These are phyloP conservation scores for Wickerhamomyces alni DNA, from an alignment of 805 yeast genomes.

Conservation along the genomic window DNA sequence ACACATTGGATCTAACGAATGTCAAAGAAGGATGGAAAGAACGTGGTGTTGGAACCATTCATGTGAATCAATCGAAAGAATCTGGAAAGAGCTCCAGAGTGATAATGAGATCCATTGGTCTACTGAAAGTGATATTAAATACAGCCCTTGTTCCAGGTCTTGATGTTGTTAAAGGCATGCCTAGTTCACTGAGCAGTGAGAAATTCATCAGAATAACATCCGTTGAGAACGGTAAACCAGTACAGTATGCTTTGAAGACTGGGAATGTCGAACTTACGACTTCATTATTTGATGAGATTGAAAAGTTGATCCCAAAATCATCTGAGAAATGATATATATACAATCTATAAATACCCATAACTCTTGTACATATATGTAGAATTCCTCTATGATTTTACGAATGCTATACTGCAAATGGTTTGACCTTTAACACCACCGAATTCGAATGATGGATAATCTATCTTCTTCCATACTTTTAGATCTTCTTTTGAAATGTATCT, in stretches of 20 bases:
- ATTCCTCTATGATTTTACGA: constrained; percentile 33
- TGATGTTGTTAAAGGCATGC: constrained; percentile 71
- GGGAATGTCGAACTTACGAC: constrained; percentile 56
- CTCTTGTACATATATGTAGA: constrained; percentile 1
- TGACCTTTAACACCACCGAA: constrained; percentile 90
- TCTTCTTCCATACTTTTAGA: constrained; percentile 55
- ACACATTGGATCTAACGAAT: constrained; percentile 61
- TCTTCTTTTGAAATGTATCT: constrained; percentile 40
- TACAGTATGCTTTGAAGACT: constrained; percentile 78
- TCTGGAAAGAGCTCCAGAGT: constrained; percentile 47
- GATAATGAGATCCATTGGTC: constrained; percentile 88
- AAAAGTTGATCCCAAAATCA: constrained; percentile 20
- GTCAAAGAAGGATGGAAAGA: constrained; percentile 89
- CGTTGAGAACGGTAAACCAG: constrained; percentile 57
- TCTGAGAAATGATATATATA: constrained; percentile 3
- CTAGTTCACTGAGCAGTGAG: constrained; percentile 77
- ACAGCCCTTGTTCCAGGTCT: constrained; percentile 57
- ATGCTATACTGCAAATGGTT: constrained; percentile 83
- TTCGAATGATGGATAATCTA: constrained; percentile 74
- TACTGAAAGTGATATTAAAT: constrained; percentile 77
- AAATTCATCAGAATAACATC: constrained; percentile 76
- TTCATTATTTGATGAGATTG: constrained; percentile 47
- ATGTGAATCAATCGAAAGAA: constrained; percentile 47
- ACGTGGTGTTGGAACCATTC: constrained; percentile 85
- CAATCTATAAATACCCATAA: not conserved